Conservation (phyloP, 768 basidiomycete genomes). For the Pulveroboletus sp. region DNA sequence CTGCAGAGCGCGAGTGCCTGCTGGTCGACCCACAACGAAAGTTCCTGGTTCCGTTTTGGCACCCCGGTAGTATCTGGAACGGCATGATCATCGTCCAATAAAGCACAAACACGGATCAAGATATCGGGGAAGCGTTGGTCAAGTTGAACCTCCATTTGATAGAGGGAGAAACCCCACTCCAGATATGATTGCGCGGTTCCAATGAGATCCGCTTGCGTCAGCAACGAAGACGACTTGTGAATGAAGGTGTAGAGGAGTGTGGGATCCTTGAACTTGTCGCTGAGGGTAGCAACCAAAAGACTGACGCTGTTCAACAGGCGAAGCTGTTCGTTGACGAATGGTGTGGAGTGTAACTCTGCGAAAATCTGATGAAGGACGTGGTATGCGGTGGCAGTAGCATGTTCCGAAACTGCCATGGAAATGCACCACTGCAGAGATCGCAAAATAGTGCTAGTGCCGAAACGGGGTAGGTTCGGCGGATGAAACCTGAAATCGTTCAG, state of each 20-base stretch:
- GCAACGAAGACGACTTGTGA: conserved; percentile 60
- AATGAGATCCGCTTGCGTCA: conserved; percentile 65
- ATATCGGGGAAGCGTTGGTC: conserved; percentile 60
- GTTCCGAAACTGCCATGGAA: conserved; percentile 36
- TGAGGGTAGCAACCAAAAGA: conserved; percentile 65
- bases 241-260: conserved; percentile 66
- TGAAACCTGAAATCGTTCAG: conserved; percentile 49
- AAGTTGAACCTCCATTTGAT: conserved; percentile 36
- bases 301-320: conserved; percentile 70
- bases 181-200: conserved; percentile 70
- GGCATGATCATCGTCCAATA: conserved; percentile 52
- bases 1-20: conserved; percentile 44
- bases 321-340: conserved; percentile 80
- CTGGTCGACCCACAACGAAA: conserved; percentile 62
- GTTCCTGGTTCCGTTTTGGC: conserved; percentile 39
- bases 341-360: conserved; percentile 56
- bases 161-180: conserved; percentile 67
- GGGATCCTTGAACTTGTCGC: conserved; percentile 49
- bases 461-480: conserved; percentile 63
- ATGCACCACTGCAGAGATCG: conserved; percentile 60
- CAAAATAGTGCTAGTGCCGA: conserved; percentile 46
- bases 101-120: conserved; percentile 63
- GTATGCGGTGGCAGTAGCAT: conserved; percentile 60
- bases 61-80: conserved; percentile 28
- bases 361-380: conserved; percentile 76